Base-by-base conservation (phyloP, 768 basidiomycete species). In the Xerocomellus dryophilus region DNA sequence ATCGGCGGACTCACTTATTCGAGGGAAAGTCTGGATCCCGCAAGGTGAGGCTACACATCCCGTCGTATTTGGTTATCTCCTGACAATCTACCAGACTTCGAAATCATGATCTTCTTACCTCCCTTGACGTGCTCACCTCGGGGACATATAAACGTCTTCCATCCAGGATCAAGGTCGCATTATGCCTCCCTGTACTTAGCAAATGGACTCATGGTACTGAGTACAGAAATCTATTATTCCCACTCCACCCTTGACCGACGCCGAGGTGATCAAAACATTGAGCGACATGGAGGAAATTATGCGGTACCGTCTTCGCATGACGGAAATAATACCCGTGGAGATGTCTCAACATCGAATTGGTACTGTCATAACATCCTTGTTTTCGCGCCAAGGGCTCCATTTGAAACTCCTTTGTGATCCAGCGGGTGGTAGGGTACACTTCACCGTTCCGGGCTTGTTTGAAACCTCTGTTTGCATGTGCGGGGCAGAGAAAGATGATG, bases 61-160 rank as follows among this genome's bases (percentile, higher is more conserved):
- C 18, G 11, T 31, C 20, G 10, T 15, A 20, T 23, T 8, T 43
- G 21, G 4, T 39, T 23, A 20, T 47, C 7, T 40, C 31, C 43
- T 54, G 25, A 59, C 36, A 10, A 11, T 18, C 31, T 5, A 12
- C 6, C 63, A 93, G 95, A 65, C 80, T 93, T 18, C 86, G 95
- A 52, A 98, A 98, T 71, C 93, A 95, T 56, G 96, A 98, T 70
- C 75, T 98, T 21, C 78, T 94, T 5, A 96, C 93, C 1, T 95
- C 95, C 21, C 73, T 98, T 35, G 89, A 94, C 60, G 89, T 98
- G 50, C 77, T 97, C 31, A 89, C 89, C 2, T 85, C 84, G 12
- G 95, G 94, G 0, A 85, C 89, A 15, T 98, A 98, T 66, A 76
- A 83, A 36, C 78, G 92, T 25, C 80, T 98, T 15, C 94, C 96